phyloP scores from a whole-genome alignment of 1,284 basidiomycete genomes.

The Dichomitus squalens region DNA sequence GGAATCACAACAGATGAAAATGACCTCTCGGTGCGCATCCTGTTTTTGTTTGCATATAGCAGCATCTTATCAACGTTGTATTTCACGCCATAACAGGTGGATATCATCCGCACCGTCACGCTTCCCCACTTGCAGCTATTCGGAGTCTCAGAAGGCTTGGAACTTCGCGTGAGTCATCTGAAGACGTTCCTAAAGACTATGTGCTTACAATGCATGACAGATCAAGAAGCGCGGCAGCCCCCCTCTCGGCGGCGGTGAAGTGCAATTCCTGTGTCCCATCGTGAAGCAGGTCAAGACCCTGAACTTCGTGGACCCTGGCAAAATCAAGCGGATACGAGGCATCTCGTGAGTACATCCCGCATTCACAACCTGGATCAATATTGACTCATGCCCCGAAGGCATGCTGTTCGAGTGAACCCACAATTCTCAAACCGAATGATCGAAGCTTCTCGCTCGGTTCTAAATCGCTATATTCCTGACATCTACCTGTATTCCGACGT shows the following conservation, averaged over 20 bases:
- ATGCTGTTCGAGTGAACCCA: conserved; percentile 93
- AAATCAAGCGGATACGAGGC: conserved; percentile 93
- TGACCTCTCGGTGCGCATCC: conserved; percentile 77
- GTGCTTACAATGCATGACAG: conserved; percentile 38
- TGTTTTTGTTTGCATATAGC: neutral
- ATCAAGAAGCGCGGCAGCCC: conserved; percentile 94
- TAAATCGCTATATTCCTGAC: conserved; percentile 97
- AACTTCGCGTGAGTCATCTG: conserved; percentile 63
- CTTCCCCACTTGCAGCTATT: conserved; percentile 92
- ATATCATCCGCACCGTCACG: conserved; percentile 90
- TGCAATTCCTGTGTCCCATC: conserved; percentile 91
- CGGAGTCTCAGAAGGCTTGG: conserved; percentile 84
- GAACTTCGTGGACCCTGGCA: conserved; percentile 90
- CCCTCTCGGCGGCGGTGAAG: conserved; percentile 91
- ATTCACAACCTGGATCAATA: neutral
- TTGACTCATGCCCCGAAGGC: conserved; percentile 38
- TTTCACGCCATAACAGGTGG: conserved; percentile 57
- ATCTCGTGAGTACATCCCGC: conserved; percentile 71
- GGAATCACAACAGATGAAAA: conserved; percentile 92
- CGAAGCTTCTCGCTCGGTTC: conserved; percentile 86
- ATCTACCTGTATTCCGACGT: conserved; percentile 99
- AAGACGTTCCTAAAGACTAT: conserved; percentile 1
- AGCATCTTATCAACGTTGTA: neutral
- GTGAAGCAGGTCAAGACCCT: conserved; percentile 90
- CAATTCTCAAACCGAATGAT: conserved; percentile 99